Evolutionary conservation across 805 yeast species (phyloP).

Genomic region (Jamesozyma piceae): DNA sequence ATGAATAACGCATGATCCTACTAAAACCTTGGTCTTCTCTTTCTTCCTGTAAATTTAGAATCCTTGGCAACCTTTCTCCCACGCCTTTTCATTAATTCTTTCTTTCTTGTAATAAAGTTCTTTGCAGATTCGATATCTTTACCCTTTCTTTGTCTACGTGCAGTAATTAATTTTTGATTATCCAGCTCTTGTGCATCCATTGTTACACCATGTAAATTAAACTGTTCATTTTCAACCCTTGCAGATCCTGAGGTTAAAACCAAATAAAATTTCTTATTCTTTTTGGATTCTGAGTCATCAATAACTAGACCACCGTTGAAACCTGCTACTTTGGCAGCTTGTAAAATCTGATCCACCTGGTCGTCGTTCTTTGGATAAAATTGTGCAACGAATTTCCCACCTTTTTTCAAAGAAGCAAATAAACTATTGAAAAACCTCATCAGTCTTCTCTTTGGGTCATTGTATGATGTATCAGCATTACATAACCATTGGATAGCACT

Average conservation of each 20-base stretch:
- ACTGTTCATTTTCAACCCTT: constrained; percentile 62
- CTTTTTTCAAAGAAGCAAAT: constrained; percentile 77
- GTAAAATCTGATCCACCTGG: constrained; percentile 67
- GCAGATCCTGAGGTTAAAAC: constrained; percentile 63
- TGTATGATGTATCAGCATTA: constrained; percentile 78
- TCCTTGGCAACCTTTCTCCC: constrained; percentile 86
- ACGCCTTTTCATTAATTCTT: constrained; percentile 83
- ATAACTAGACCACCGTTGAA: constrained; percentile 92
- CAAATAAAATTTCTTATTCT: constrained; percentile 81
- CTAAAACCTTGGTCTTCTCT: constrained; percentile 57
- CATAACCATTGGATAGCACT: constrained; percentile 97
- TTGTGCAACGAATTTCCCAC: constrained; percentile 96
- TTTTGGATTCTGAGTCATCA: constrained; percentile 88
- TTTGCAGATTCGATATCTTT: constrained; percentile 51
- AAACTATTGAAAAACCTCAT: constrained; percentile 78
- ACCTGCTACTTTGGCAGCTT: constrained; percentile 87
- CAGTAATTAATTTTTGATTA: background rate
- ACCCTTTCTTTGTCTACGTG: constrained; percentile 22
- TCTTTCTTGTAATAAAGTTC: constrained; percentile 81
- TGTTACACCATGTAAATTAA: constrained; percentile 71
- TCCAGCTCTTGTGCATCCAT: constrained; percentile 54
- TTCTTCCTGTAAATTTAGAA: constrained; percentile 85
- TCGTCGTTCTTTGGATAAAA: constrained; percentile 88
- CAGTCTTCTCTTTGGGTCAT: constrained; percentile 77
- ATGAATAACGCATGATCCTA: background rate